A percentile compares a stretch with the other conserved stretches of the same genome.
phyloP scores from a whole-genome alignment of 768 basidiomycete species.

The Agaricus bisporus region DNA sequence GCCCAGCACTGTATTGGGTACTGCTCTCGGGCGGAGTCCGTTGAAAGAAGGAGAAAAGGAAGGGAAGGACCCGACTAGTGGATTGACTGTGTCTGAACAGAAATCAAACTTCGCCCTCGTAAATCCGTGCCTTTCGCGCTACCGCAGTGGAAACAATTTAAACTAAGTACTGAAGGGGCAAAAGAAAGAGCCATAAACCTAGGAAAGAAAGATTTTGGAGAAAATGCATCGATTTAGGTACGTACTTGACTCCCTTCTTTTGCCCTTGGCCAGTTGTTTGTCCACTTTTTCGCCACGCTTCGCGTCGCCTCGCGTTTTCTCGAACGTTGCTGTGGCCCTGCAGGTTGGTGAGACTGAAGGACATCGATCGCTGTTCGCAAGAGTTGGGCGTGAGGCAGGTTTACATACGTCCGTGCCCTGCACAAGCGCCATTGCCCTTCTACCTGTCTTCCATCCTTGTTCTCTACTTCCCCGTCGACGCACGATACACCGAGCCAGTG shows the following conservation, averaged over 20 bases:
- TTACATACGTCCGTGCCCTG: background rate
- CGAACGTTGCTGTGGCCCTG: background rate
- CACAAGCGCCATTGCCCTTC: background rate
- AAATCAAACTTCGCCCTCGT: background rate
- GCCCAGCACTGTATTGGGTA: background rate
- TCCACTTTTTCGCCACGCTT: too few species aligned
- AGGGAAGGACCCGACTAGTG: background rate
- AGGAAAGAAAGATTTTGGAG: background rate
- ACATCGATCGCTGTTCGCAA: too few species aligned
- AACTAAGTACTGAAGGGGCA: background rate
- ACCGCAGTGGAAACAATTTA: background rate
- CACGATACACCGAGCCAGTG: background rate
- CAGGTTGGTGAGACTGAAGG: background rate
- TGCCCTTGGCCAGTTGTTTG: too few species aligned
- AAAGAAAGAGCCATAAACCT: background rate
- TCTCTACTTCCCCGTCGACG: background rate
- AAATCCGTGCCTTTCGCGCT: background rate
- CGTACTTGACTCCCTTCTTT: background rate
- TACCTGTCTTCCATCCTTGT: background rate
- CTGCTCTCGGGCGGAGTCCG: background rate
- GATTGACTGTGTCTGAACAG: slow-evolving; percentile 7
- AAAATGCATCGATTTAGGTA: slow-evolving; percentile 9
- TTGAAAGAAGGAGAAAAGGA: slow-evolving; percentile 5
- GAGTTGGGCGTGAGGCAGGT: too few species aligned
- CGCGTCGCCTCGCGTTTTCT: background rate